Evolutionary conservation across 441 rosid species (phyloP).

Genomic region (Eutrema salsugineum): DNA sequence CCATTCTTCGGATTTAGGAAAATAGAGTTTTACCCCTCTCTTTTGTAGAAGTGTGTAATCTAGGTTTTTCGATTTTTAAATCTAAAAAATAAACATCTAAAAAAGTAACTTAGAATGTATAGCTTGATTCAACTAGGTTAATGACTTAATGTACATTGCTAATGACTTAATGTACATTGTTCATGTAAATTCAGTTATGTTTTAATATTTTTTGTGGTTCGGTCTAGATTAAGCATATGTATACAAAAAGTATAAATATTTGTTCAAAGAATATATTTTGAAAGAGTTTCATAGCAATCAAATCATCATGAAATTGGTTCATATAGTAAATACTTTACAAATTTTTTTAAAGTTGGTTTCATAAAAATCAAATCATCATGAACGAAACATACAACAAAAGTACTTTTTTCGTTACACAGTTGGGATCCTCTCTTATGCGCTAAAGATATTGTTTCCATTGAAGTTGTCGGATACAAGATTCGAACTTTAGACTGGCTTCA

Average conservation of each 20-base stretch:
- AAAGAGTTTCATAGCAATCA: background rate
- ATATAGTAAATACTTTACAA: no score
- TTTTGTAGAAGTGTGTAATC: no score
- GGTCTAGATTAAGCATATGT: no score
- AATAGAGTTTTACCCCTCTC: no score
- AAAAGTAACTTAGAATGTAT: background rate
- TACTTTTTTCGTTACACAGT: background rate
- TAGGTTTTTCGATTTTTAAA: no score
- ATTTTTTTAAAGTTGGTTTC: background rate
- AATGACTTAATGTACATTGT: no score
- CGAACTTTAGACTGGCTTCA: background rate
- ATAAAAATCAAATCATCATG: background rate
- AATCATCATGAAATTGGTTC: background rate
- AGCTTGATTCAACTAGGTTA: no score
- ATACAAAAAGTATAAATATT: background rate
- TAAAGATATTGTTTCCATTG: background rate
- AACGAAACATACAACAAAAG: background rate
- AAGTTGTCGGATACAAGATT: background rate
- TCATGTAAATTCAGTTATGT: no score
- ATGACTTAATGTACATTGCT: no score
- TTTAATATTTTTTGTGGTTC: no score
- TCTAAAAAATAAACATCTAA: no score
- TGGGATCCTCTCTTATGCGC: background rate
- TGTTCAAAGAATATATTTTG: no score
- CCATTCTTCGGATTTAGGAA: background rate